Conservation (phyloP, 1,139 yeast genomes). For the Yamadazyma taylorii region DNA sequence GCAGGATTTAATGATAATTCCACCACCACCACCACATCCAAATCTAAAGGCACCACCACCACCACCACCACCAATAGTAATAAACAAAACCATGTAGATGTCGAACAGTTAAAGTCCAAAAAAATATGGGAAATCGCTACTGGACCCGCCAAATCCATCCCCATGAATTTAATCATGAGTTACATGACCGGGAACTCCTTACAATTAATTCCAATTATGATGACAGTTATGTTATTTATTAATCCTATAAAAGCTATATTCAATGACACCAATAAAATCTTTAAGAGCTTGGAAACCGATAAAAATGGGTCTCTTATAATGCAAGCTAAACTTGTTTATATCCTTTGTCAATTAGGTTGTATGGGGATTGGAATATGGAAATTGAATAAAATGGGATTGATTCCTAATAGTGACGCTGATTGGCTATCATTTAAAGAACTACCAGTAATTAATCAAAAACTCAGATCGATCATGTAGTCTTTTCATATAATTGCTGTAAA, state of each 20-base stretch:
- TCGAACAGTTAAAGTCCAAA: slow-evolving; percentile 45
- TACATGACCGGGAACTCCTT: slow-evolving; percentile 92
- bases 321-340: slow-evolving; percentile 35
- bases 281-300: slow-evolving; percentile 37
- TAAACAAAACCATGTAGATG: slow-evolving; percentile 8
- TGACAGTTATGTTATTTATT: slow-evolving; percentile 81
- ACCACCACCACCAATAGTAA: slow-evolving; percentile 8
- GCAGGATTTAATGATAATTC: slow-evolving; percentile 20
- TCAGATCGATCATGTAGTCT: slow-evolving; percentile 30
- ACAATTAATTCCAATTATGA: slow-evolving; percentile 87
- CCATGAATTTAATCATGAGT: slow-evolving; percentile 88
- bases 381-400: slow-evolving; percentile 81
- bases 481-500: slow-evolving; percentile 62
- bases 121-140: slow-evolving; percentile 88
- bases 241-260: slow-evolving; percentile 76
- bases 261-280: slow-evolving; percentile 48
- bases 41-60: slow-evolving; percentile 3
- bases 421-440: slow-evolving; percentile 84
- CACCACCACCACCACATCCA: slow-evolving; percentile 6
- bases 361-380: slow-evolving; percentile 84
- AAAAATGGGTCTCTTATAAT: slow-evolving; percentile 43
- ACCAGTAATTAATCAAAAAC: slow-evolving; percentile 16
- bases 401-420: slow-evolving; percentile 84
- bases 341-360: slow-evolving; percentile 62
- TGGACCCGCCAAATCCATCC: slow-evolving; percentile 81